Evolutionary conservation across 1,284 basidiomycete genomes (phyloP).

Genomic region (Pholiota adiposa): DNA sequence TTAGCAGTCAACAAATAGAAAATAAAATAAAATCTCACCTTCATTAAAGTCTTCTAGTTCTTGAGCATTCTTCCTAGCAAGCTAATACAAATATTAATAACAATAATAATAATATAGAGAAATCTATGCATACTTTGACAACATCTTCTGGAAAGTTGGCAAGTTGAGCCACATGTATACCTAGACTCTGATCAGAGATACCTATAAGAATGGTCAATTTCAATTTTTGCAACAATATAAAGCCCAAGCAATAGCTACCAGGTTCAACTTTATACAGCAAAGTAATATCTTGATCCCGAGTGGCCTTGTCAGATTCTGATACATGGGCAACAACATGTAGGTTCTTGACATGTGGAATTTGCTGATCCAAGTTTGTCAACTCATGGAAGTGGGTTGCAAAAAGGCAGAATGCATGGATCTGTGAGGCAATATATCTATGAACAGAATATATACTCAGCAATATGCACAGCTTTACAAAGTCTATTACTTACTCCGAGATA

Average conservation of each 20-base stretch:
- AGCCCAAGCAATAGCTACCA: slow-evolving; percentile 50
- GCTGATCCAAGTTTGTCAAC: slow-evolving; percentile 88
- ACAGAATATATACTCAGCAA: background rate
- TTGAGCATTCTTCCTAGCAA: slow-evolving; percentile 94
- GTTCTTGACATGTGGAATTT: slow-evolving; percentile 90
- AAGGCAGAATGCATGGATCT: slow-evolving; percentile 91
- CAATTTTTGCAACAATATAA: background rate
- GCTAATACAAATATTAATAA: slow-evolving; percentile 43
- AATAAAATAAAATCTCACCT: slow-evolving; percentile 34
- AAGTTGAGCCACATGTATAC: slow-evolving; percentile 96
- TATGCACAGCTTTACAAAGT: background rate
- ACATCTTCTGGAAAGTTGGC: slow-evolving; percentile 97
- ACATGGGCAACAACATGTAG: slow-evolving; percentile 97
- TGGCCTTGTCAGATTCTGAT: slow-evolving; percentile 55
- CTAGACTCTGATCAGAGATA: slow-evolving; percentile 95
- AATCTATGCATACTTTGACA: slow-evolving; percentile 65
- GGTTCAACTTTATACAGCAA: slow-evolving; percentile 95
- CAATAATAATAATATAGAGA: background rate
- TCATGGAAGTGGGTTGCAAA: slow-evolving; percentile 99
- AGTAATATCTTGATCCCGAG: slow-evolving; percentile 86
- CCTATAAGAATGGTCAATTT: slow-evolving; percentile 43
- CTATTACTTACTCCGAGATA: slow-evolving; percentile 83
- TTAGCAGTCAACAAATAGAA: background rate
- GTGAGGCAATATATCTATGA: slow-evolving; percentile 85
- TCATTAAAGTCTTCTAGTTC: slow-evolving; percentile 94